Percentiles rank a stretch among this genome's conserved stretches.
These are phyloP conservation scores for Cucurbita moschata DNA, from an alignment of 306 rosid species.

Conservation along the genomic window DNA sequence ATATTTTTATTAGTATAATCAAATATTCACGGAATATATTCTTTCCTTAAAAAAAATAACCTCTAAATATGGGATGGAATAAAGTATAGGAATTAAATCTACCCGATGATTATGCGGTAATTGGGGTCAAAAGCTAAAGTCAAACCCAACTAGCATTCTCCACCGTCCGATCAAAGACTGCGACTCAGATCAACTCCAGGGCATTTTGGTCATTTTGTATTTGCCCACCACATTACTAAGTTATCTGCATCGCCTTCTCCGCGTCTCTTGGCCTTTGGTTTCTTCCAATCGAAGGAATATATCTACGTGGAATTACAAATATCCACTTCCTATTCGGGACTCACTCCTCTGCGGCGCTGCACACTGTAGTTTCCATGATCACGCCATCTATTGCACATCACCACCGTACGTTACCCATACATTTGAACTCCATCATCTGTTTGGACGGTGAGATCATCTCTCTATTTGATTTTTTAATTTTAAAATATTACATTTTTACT, in stretches of 20 bases:
- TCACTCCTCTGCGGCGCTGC: not conserved
- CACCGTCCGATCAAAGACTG: not conserved
- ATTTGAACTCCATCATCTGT: too few relatives aligned
- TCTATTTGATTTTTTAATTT: too few relatives aligned
- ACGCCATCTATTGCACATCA: not conserved
- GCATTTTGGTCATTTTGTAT: not conserved
- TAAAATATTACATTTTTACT: too few relatives aligned
- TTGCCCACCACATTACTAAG: not conserved
- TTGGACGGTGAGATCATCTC: too few relatives aligned
- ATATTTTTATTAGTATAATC: too few relatives aligned
- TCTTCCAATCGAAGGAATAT: not conserved
- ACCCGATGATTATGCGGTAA: conserved; percentile 3
- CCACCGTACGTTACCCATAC: not conserved
- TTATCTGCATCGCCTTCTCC: not conserved
- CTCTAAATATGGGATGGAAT: too few relatives aligned
- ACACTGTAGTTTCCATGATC: not conserved
- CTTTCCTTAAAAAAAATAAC: too few relatives aligned
- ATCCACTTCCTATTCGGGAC: not conserved
- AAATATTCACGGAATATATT: too few relatives aligned
- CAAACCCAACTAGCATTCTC: not conserved
- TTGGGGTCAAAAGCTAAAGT: not conserved
- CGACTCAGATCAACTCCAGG: not conserved
- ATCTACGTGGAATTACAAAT: not conserved
- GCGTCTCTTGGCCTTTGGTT: not conserved
- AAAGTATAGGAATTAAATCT: not conserved